Evolutionary conservation across 352 stramenopile species (phyloP).

Genomic region (Nannochloropsis limnetica): DNA sequence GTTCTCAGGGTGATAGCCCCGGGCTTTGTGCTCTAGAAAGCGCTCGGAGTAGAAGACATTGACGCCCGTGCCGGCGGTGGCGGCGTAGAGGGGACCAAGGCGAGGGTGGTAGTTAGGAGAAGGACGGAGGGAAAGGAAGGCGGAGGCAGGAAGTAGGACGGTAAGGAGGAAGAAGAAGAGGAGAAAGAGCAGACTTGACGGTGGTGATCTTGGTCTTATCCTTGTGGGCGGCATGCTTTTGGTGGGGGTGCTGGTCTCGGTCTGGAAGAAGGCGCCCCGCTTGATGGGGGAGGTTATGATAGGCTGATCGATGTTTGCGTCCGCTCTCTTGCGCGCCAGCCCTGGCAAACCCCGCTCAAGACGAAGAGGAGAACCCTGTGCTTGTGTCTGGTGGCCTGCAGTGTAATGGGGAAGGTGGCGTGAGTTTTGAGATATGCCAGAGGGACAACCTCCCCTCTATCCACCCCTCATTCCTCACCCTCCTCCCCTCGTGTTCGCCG

Average conservation of each 20-base stretch:
- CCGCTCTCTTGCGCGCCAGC: neutral
- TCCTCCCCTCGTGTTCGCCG: no score
- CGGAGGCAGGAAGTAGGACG: neutral
- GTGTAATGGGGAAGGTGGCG: no score
- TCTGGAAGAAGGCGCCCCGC: neutral
- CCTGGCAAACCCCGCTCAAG: neutral
- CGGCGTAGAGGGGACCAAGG: neutral
- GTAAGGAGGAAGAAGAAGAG: neutral
- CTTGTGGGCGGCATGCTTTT: neutral
- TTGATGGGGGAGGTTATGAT: neutral
- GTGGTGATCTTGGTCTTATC: neutral
- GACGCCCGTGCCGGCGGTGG: neutral
- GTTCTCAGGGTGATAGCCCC: slow-evolving; percentile 8
- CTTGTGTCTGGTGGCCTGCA: no score
- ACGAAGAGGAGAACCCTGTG: neutral
- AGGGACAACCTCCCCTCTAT: no score
- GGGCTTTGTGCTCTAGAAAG: slow-evolving; percentile 30
- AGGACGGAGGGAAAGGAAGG: neutral
- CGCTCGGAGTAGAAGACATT: slow-evolving; percentile 29
- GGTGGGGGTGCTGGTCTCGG: neutral
- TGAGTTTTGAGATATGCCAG: no score
- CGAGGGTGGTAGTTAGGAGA: neutral
- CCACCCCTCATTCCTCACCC: no score
- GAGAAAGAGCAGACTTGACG: neutral
- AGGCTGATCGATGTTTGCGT: no score